Evolutionary conservation across 2,329 filamentous ascomycete species (phyloP).

Genomic region (Teratosphaeria viscida): DNA sequence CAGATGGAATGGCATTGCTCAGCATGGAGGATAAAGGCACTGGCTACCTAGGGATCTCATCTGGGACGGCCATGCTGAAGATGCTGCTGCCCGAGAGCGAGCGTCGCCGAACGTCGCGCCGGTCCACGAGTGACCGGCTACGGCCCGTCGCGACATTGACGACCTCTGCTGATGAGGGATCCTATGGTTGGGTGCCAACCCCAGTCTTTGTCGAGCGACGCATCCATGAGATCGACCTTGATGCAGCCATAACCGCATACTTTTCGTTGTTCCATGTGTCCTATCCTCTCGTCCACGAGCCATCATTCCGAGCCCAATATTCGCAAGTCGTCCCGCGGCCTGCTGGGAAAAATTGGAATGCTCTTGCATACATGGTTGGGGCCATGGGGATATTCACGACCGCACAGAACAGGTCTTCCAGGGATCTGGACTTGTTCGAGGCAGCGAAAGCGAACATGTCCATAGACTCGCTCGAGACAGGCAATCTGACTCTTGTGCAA

Average conservation of each 20-base stretch:
- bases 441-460: conserved; percentile 38
- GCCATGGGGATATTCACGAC: conserved; percentile 36
- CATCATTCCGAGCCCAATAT: conserved; percentile 38
- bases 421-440: conserved; percentile 34
- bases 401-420: conserved; percentile 28
- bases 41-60: conserved; percentile 39
- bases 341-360: conserved; percentile 34
- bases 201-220: conserved; percentile 13
- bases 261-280: conserved; percentile 38
- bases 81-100: conserved; percentile 16
- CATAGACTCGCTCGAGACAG: conserved; percentile 38
- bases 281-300: conserved; percentile 40
- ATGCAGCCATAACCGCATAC: conserved; percentile 30
- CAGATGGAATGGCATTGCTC: conserved; percentile 25
- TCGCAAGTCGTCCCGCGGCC: conserved; percentile 34
- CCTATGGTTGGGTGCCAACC: conserved; percentile 13
- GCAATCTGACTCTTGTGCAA: conserved; percentile 40
- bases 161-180: conserved; percentile 1
- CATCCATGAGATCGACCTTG: conserved; percentile 20
- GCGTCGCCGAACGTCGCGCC: conserved; percentile 4
- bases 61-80: conserved; percentile 36
- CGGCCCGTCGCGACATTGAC: background rate
- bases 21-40: conserved; percentile 26
- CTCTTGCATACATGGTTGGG: conserved; percentile 36
- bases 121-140: background rate